phyloP scores from a whole-genome alignment of 2,329 filamentous ascomycete species.

The Botrytis cinerea region DNA sequence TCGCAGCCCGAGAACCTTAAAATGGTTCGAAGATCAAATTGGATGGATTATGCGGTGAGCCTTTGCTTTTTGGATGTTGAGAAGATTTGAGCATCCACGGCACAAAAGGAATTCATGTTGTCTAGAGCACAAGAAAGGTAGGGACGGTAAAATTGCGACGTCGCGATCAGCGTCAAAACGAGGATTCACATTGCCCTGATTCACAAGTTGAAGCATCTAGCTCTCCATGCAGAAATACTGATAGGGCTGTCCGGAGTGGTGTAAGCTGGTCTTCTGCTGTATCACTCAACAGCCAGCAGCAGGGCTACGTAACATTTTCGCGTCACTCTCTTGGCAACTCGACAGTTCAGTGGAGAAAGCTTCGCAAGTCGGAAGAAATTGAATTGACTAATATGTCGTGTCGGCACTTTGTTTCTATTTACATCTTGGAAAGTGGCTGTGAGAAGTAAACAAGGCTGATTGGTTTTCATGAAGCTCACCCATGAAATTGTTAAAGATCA shows the following conservation, averaged over 20 bases:
- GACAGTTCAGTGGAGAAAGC: not conserved
- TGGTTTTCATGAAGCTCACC: not conserved
- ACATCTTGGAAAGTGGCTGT: slow-evolving; percentile 12
- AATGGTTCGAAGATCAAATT: not conserved
- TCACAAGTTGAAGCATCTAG: not conserved
- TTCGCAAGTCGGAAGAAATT: not conserved
- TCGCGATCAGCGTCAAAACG: not conserved
- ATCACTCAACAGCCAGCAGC: not conserved
- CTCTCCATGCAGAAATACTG: not conserved
- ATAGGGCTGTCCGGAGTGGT: not conserved
- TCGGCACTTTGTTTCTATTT: slow-evolving; percentile 17
- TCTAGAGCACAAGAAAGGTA: not conserved
- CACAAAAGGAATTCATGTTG: not conserved
- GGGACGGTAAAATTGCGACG: not conserved
- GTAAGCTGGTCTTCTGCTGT: not conserved
- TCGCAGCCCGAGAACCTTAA: not conserved
- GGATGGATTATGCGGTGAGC: not conserved
- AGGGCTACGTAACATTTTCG: slow-evolving; percentile 21
- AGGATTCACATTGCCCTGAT: not conserved
- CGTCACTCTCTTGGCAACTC: slow-evolving; percentile 15
- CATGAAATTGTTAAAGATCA: not conserved
- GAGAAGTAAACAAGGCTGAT: slow-evolving; percentile 10
- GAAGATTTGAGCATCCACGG: not conserved
- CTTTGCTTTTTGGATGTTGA: not conserved
- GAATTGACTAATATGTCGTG: not conserved